Conservation (phyloP, 177 flowering plant species). For the Vitis hybrid region DNA sequence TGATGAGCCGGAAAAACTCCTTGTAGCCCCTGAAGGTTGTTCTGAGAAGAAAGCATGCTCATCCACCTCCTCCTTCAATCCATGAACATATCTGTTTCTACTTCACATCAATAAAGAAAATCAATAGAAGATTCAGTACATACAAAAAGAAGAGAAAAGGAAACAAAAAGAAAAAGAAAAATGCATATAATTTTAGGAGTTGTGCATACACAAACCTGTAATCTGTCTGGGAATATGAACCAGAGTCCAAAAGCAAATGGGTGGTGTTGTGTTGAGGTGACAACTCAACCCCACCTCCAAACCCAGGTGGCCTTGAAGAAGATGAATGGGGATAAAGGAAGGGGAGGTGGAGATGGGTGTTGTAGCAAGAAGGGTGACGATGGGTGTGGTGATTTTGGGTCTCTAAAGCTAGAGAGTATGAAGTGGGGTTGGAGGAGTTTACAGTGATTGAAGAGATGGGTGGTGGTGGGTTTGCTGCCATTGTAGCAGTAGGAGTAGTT, state of each 20-base stretch:
- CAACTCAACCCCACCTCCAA: conserved; percentile 11
- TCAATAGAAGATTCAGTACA: not conserved
- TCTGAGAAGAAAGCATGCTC: conserved; percentile 59
- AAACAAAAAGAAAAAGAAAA: not conserved
- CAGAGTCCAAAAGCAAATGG: conserved; percentile 37
- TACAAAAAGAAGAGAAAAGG: not conserved
- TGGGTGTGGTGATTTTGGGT: conserved; percentile 12
- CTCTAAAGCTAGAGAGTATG: conserved; percentile 26
- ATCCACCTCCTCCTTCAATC: conserved; percentile 48
- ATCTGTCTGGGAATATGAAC: conserved; percentile 31
- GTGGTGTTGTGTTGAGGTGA: conserved; percentile 36
- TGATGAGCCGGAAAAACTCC: conserved; percentile 40
- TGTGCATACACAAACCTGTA: conserved; percentile 26
- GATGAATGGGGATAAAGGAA: conserved; percentile 28
- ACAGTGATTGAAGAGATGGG: conserved; percentile 24
- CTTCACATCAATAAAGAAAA: conserved; percentile 12
- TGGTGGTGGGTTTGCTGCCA: conserved; percentile 14
- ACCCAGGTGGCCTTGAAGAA: conserved; percentile 37
- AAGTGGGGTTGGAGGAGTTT: conserved; percentile 9
- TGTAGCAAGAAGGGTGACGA: conserved; percentile 18
- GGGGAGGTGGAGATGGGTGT: conserved; percentile 18
- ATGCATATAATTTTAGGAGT: too few relatives aligned
- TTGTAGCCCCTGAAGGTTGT: conserved; percentile 37
- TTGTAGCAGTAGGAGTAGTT: conserved; percentile 11
- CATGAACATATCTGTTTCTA: conserved; percentile 42